Evolutionary conservation across 176 grass and related monocot genomes (phyloP).

Genomic region (Musa acuminata): DNA sequence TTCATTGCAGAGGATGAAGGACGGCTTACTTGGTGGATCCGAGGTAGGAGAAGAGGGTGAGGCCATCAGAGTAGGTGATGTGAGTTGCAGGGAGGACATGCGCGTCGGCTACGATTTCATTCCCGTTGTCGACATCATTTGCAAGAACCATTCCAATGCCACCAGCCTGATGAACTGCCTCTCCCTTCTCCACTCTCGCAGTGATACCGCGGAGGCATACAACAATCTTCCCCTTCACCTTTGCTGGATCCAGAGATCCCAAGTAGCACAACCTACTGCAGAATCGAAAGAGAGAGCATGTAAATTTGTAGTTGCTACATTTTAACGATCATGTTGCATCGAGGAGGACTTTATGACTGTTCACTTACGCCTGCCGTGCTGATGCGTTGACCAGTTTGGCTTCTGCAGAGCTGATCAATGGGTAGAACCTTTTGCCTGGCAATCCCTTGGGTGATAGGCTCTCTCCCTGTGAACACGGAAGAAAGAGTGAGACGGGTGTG

Average conservation of each 20-base stretch:
- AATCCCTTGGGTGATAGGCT: constrained; percentile 54
- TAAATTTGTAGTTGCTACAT: too few species aligned
- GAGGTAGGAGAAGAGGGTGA: constrained; percentile 13
- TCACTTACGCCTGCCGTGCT: constrained; percentile 3
- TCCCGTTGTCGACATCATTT: not conserved
- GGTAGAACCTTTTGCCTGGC: constrained; percentile 26
- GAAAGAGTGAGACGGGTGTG: not conserved
- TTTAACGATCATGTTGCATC: too few species aligned
- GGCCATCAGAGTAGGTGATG: constrained; percentile 9
- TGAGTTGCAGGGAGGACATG: constrained; percentile 20
- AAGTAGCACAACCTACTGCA: constrained; percentile 7
- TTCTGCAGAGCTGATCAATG: constrained; percentile 30
- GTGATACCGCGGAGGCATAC: constrained; percentile 8
- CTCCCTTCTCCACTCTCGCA: constrained; percentile 9
- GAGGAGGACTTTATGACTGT: not conserved
- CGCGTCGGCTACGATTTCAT: constrained; percentile 6
- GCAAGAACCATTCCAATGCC: constrained; percentile 7
- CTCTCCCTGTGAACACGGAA: constrained; percentile 27
- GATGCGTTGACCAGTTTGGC: constrained; percentile 16
- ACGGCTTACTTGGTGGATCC: constrained; percentile 2
- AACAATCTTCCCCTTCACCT: constrained; percentile 9
- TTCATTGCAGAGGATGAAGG: too few species aligned
- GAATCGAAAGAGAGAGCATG: not conserved
- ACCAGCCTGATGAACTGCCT: not conserved
- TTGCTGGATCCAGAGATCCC: constrained; percentile 1